These are phyloP conservation scores for Zygosaccharomyces siamensis DNA, from an alignment of 805 yeast species.

Conservation along the genomic window DNA sequence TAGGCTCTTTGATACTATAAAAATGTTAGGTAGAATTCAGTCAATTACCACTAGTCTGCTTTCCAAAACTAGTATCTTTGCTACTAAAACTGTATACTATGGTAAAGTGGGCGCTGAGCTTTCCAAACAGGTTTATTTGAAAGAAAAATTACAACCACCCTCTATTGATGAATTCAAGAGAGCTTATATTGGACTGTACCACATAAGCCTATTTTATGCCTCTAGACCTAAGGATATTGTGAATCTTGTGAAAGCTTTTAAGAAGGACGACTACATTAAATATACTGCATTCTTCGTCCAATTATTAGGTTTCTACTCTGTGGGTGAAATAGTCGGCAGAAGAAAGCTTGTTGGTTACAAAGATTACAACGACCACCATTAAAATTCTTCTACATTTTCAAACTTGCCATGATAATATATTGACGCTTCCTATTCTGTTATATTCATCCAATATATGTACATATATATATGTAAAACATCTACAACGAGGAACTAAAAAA, in stretches of 20 bases:
- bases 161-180: conserved; percentile 66
- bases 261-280: conserved; percentile 55
- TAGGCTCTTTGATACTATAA: background rate
- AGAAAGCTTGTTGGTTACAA: conserved; percentile 86
- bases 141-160: conserved; percentile 95
- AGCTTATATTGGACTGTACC: conserved; percentile 57
- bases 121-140: conserved; percentile 65
- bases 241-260: conserved; percentile 42
- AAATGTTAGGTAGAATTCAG: conserved; percentile 31
- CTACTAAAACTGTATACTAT: conserved; percentile 73
- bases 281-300: conserved; percentile 77
- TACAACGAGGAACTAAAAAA: conserved; percentile 2
- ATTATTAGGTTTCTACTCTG: conserved; percentile 82
- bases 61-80: conserved; percentile 25
- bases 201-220: conserved; percentile 40
- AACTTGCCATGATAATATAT: conserved; percentile 3
- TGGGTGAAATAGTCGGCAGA: conserved; percentile 96
- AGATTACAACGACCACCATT: conserved; percentile 23
- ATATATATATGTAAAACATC: conserved; percentile 12
- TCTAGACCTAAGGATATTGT: conserved; percentile 59
- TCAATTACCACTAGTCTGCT: conserved; percentile 24
- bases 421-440: conserved; percentile 11
- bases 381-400: background rate
- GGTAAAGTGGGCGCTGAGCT: conserved; percentile 51
- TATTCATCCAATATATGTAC: conserved; percentile 15